phyloP scores from a whole-genome alignment of 2,329 filamentous ascomycete species.

The Pseudohalonectria lignicola region DNA sequence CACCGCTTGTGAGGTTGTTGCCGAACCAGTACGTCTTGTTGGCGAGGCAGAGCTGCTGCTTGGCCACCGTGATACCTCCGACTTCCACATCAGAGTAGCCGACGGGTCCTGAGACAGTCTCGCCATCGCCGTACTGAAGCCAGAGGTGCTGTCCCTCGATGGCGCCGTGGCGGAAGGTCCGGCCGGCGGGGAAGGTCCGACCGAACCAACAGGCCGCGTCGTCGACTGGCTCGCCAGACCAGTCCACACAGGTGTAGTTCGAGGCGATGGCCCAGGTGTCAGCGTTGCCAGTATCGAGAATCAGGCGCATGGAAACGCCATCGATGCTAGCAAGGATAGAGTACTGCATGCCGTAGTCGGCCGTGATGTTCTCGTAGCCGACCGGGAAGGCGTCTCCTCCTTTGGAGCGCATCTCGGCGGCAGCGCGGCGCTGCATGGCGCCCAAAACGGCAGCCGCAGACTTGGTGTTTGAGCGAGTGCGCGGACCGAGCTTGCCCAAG shows the following conservation, averaged over 20 bases:
- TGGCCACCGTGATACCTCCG: conserved; percentile 29
- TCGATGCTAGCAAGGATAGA: conserved; percentile 15
- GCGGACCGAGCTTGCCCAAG: too few relatives aligned
- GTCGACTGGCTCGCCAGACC: conserved; percentile 15
- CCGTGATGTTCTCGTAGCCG: conserved; percentile 20
- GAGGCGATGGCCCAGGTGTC: conserved; percentile 36
- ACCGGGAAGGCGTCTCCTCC: background rate
- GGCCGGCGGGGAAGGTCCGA: conserved; percentile 18
- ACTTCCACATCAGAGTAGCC: conserved; percentile 33
- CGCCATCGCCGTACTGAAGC: conserved; percentile 35
- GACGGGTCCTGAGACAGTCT: conserved; percentile 32
- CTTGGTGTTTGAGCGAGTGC: too few relatives aligned
- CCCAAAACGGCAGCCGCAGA: too few relatives aligned
- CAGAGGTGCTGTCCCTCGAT: conserved; percentile 32
- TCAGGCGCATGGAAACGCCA: conserved; percentile 15
- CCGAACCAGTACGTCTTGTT: conserved; percentile 39
- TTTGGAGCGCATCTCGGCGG: background rate
- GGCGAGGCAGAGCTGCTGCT: conserved; percentile 36
- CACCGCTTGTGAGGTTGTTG: conserved; percentile 38
- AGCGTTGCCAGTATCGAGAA: conserved; percentile 39
- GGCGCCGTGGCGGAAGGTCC: conserved; percentile 23
- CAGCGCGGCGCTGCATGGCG: background rate
- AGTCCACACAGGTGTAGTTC: conserved; percentile 29
- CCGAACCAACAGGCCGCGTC: conserved; percentile 29
- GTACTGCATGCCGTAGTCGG: conserved; percentile 19